Base-by-base conservation (phyloP, 345 rosid species). In the Eucalyptus camaldulensis region DNA sequence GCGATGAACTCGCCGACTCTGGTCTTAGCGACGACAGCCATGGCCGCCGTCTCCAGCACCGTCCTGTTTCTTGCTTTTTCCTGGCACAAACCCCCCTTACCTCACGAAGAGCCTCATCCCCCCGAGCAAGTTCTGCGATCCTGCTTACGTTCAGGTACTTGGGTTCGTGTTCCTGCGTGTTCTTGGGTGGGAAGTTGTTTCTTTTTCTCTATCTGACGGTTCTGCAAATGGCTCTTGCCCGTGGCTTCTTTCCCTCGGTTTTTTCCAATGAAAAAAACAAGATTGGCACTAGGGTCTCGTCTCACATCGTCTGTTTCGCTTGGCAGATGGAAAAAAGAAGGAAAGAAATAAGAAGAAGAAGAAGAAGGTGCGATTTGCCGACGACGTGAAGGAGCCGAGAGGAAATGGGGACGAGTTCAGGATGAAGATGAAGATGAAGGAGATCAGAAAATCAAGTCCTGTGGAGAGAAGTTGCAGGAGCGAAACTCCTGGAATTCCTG, bases 21-120 rank as follows among this genome's bases (percentile, higher is more conserved):
- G 86, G 96, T 95, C 37, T 89, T 97, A 44, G 99, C 97, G 15
- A 94, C 98, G 3, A 86, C 90, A 4, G 98, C 97, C 88, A 95
- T 97, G 97, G 95, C 93, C 9, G 95, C 83, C 24, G 83, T 97
- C 89, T 96, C 99, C 43, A 94, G 92, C 90, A 95, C 99, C 43
- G 94, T 94, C 49, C 91, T 97, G 87, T 94, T 93, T 88, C 94
- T 97, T 8, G 93, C 97, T 17, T 92, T 95, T 62, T 95, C 97
- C 83, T 94, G 94, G 91, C 94, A 92, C 43, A 92, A 60, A 31
- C 31, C 69, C 88, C 47, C 83, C 27, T 76, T 76, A 7, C 27
- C 83, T 10, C 9, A 76, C 83, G 16, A 76, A 76, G 60, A 45
- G 17, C 50, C 89, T 51, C 72, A 60, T 9, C 85, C 87, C 17